Evolutionary conservation across 2,329 filamentous ascomycete genomes (phyloP).

Genomic region (Trichoderma sp.): DNA sequence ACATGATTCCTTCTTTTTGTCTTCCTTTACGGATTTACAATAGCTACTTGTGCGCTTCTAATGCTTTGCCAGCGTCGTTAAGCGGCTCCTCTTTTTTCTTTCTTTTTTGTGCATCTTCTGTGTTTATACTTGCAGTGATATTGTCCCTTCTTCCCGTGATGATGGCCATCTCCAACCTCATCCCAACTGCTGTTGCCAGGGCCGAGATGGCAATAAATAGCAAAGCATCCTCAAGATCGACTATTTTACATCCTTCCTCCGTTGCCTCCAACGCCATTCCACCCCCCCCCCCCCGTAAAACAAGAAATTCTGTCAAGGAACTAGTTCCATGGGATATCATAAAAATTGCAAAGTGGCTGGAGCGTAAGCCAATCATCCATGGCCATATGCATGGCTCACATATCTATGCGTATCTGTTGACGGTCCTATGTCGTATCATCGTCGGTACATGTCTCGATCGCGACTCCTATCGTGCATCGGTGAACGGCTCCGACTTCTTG

Average conservation of each 20-base stretch:
- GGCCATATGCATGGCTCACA: background rate
- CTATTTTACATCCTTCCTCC: background rate
- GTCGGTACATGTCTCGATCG: constrained; percentile 46
- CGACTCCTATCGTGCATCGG: constrained; percentile 38
- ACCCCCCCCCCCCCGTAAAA: background rate
- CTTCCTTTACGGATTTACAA: background rate
- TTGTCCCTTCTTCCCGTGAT: background rate
- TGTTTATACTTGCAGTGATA: background rate
- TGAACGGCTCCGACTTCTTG: constrained; percentile 41
- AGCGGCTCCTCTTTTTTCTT: background rate
- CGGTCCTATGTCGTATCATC: background rate
- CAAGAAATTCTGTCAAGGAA: background rate
- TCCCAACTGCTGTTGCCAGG: background rate
- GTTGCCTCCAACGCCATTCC: constrained; percentile 3
- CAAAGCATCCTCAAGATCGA: background rate
- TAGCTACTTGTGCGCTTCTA: background rate
- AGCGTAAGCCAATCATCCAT: background rate
- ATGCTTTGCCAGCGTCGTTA: background rate
- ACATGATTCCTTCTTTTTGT: constrained; percentile 19
- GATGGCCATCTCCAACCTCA: background rate
- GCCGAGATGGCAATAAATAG: background rate
- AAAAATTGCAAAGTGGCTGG: background rate
- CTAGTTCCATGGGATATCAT: constrained; percentile 17
- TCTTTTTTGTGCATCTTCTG: background rate
- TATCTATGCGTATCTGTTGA: background rate